These are phyloP conservation scores for Rutstroemia sp. DNA, from an alignment of 2,329 filamentous ascomycete genomes.

Conservation along the genomic window DNA sequence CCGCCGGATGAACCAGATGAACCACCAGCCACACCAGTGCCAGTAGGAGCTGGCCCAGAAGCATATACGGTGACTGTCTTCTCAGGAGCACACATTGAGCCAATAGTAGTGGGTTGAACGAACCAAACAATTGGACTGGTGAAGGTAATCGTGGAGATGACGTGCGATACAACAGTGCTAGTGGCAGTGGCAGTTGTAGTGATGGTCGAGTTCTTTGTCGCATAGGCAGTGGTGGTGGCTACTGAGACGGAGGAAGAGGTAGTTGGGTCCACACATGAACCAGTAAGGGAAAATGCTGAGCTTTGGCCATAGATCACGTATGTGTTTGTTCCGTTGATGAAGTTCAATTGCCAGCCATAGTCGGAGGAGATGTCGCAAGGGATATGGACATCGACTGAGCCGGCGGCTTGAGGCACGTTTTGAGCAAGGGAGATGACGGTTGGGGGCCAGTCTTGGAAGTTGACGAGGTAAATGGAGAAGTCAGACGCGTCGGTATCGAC, in stretches of 20 bases:
- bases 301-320: slow-evolving; percentile 8
- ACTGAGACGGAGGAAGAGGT: background rate
- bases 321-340: slow-evolving; percentile 10
- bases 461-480: slow-evolving; percentile 8
- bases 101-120: background rate
- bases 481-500: slow-evolving; percentile 2
- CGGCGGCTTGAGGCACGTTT: background rate
- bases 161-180: background rate
- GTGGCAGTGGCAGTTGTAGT: background rate
- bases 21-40: background rate
- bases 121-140: slow-evolving; percentile 3
- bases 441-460: slow-evolving; percentile 7
- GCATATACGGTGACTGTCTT: slow-evolving; percentile 4
- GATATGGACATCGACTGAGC: background rate
- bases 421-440: slow-evolving; percentile 7
- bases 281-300: background rate
- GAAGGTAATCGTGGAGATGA: background rate
- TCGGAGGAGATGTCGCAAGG: background rate
- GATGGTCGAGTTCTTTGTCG: slow-evolving; percentile 1
- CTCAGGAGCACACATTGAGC: background rate
- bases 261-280: slow-evolving; percentile 4
- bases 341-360: slow-evolving; percentile 9
- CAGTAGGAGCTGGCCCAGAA: background rate
- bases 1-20: background rate
- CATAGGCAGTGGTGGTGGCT: background rate